These are phyloP conservation scores for Cicer arietinum DNA, from an alignment of 306 rosid genomes.

Conservation along the genomic window DNA sequence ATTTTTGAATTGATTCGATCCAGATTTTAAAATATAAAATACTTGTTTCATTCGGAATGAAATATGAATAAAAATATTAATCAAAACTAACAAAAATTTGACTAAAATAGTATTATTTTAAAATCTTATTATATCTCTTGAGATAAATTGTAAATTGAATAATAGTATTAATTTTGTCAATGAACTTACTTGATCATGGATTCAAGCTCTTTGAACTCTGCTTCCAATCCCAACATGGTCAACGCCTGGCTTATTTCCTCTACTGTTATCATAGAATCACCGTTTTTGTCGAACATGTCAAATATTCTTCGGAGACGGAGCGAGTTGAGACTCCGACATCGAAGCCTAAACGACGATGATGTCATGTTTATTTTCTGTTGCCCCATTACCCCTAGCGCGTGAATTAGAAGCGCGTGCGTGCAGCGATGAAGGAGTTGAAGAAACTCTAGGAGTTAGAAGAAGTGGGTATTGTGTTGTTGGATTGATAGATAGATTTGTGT, in stretches of 20 bases:
- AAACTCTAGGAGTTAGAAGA: background rate
- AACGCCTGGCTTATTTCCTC: slow-evolving; percentile 68
- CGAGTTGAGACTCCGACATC: slow-evolving; percentile 61
- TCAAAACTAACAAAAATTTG: too few species aligned
- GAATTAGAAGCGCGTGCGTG: background rate
- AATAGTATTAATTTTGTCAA: too few species aligned
- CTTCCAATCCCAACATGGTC: slow-evolving; percentile 60
- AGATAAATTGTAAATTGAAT: too few species aligned
- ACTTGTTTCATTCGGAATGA: too few species aligned
- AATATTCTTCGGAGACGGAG: slow-evolving; percentile 77
- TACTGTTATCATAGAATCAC: slow-evolving; percentile 60
- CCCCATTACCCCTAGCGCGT: slow-evolving; percentile 31
- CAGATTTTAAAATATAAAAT: too few species aligned
- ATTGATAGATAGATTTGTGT: slow-evolving; percentile 6
- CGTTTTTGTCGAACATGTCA: slow-evolving; percentile 76
- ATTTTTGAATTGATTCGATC: too few species aligned
- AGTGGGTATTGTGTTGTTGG: background rate
- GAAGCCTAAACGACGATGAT: slow-evolving; percentile 63
- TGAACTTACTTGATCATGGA: slow-evolving; percentile 31
- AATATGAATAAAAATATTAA: too few species aligned
- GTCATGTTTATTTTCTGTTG: background rate
- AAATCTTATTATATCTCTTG: too few species aligned
- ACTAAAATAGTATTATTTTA: too few species aligned
- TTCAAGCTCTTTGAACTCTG: slow-evolving; percentile 57
- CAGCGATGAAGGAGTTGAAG: background rate